Evolutionary conservation across 305 asterid genomes (phyloP).

Genomic region (Fraxinus floribunda): DNA sequence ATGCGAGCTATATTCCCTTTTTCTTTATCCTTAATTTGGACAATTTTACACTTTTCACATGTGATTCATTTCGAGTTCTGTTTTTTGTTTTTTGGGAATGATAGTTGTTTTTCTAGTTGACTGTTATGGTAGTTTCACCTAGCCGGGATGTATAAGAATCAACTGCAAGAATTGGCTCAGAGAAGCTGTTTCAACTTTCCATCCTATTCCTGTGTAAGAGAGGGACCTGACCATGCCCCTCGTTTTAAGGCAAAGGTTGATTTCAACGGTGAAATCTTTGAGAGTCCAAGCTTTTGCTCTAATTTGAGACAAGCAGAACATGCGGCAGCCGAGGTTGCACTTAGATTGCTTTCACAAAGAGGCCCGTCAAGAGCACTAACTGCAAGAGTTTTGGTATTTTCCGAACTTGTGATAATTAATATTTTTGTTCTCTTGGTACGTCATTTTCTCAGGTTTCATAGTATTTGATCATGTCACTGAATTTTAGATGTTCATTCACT

Average conservation of each 20-base stretch:
- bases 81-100: neutral
- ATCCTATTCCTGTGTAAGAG: slow-evolving; percentile 38
- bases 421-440: neutral
- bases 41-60: neutral
- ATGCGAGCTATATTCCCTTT: neutral
- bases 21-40: neutral
- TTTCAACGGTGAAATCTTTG: slow-evolving; percentile 52
- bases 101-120: neutral
- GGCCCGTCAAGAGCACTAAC: slow-evolving; percentile 59
- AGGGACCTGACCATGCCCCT: slow-evolving; percentile 61
- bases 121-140: neutral
- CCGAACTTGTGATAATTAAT: neutral
- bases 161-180: slow-evolving; percentile 54
- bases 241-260: slow-evolving; percentile 54
- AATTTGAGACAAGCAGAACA: slow-evolving; percentile 71
- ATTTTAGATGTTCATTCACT: neutral
- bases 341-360: slow-evolving; percentile 53
- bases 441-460: neutral
- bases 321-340: slow-evolving; percentile 69
- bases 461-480: neutral
- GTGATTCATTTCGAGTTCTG: neutral
- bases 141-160: slow-evolving; percentile 47
- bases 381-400: slow-evolving; percentile 53
- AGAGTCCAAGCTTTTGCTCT: slow-evolving; percentile 38
- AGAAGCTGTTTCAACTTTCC: slow-evolving; percentile 59